Conservation (phyloP, 73 alveolate species). For the Paramecium biaurelia region DNA sequence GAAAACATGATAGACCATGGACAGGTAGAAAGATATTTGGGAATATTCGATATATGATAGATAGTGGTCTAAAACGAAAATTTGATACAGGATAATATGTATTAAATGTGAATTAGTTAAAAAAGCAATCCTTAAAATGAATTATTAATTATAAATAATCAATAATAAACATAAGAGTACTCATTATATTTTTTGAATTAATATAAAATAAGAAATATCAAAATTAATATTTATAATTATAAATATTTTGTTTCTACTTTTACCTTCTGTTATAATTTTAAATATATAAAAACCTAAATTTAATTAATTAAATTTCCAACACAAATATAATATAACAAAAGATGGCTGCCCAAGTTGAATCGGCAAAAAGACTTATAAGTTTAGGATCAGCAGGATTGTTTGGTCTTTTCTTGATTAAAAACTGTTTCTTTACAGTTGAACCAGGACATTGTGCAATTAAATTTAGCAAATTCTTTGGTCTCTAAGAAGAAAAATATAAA, state of each 20-base stretch:
- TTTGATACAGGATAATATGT: constrained; percentile 35
- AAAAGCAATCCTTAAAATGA: neutral
- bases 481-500: constrained; percentile 61
- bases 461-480: constrained; percentile 74
- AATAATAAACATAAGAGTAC: no score
- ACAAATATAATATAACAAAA: neutral
- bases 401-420: neutral
- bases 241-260: no score
- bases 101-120: neutral
- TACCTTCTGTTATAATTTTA: neutral
- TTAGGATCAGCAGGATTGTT: neutral
- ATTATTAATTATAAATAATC: no score
- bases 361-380: neutral
- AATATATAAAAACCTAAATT: neutral
- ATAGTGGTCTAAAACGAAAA: constrained; percentile 43
- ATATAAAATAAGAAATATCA: neutral
- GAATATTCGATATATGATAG: constrained; percentile 22
- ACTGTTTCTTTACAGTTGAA: constrained; percentile 76
- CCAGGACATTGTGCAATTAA: constrained; percentile 86
- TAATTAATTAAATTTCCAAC: neutral
- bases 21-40: constrained; percentile 53
- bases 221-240: no score
- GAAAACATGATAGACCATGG: constrained; percentile 61
- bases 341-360: constrained; percentile 11
- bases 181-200: no score